These are phyloP conservation scores for Neopestalotiopsis clavispora DNA, from an alignment of 2,329 filamentous ascomycete genomes.

Conservation along the genomic window DNA sequence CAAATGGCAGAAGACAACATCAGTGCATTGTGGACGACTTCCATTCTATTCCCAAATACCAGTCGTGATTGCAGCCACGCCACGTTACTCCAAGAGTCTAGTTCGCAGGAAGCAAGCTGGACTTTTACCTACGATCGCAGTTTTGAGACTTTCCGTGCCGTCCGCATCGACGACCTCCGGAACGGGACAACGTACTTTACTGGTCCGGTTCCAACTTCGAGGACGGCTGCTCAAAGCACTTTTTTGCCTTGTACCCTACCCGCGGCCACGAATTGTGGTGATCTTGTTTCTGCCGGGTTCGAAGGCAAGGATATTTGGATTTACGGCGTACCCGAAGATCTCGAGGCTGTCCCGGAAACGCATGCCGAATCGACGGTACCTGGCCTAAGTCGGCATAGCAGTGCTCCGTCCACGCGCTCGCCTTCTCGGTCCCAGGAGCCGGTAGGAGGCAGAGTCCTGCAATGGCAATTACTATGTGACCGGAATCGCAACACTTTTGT, in stretches of 20 bases:
- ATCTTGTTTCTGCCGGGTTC: slow-evolving; percentile 76
- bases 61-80: slow-evolving; percentile 80
- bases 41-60: slow-evolving; percentile 83
- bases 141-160: slow-evolving; percentile 78
- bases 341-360: slow-evolving; percentile 63
- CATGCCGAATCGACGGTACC: slow-evolving; percentile 34
- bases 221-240: slow-evolving; percentile 53
- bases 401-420: slow-evolving; percentile 46
- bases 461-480: slow-evolving; percentile 73
- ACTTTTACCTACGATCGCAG: slow-evolving; percentile 78
- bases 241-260: slow-evolving; percentile 72
- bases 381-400: slow-evolving; percentile 43
- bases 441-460: slow-evolving; percentile 53
- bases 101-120: slow-evolving; percentile 72
- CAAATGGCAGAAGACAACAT: slow-evolving; percentile 70
- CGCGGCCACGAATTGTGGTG: slow-evolving; percentile 69
- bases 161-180: slow-evolving; percentile 74
- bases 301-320: slow-evolving; percentile 76
- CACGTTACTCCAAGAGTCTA: slow-evolving; percentile 67
- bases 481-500: slow-evolving; percentile 74
- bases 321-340: slow-evolving; percentile 76
- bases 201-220: slow-evolving; percentile 62
- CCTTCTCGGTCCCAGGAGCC: slow-evolving; percentile 42
- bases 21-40: slow-evolving; percentile 82
- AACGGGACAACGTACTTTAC: slow-evolving; percentile 83